A percentile compares a stretch with the other conserved stretches of the same genome.
Conservation (phyloP, 2,329 filamentous ascomycete genomes). For the Biscogniauxia marginata region DNA sequence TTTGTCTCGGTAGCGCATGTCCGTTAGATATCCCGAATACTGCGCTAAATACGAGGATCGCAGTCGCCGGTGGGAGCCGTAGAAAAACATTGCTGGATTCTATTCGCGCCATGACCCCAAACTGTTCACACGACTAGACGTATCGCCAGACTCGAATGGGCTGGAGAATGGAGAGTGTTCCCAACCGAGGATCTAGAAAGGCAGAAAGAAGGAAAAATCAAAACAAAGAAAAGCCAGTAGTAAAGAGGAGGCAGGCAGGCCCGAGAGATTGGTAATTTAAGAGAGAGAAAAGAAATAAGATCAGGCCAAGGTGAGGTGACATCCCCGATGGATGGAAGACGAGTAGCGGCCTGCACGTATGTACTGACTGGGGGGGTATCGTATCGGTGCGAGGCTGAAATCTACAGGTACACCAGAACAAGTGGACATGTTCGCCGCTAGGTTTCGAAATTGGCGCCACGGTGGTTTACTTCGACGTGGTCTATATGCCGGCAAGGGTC, state of each 20-base stretch:
- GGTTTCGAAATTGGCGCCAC: neutral
- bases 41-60: conserved; percentile 35
- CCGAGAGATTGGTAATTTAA: conserved; percentile 13
- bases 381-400: neutral
- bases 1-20: conserved; percentile 42
- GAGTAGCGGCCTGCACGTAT: conserved; percentile 11
- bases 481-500: neutral
- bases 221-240: conserved; percentile 13
- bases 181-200: conserved; percentile 7
- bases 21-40: conserved; percentile 34
- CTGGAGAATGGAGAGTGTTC: neutral
- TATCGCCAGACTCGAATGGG: no score
- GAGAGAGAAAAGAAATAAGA: conserved; percentile 16
- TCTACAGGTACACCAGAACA: conserved; percentile 11
- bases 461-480: neutral
- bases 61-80: conserved; percentile 36
- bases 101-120: conserved; percentile 29
- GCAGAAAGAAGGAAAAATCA: conserved; percentile 1
- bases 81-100: conserved; percentile 34
- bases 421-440: no score
- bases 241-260: conserved; percentile 14
- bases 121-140: neutral
- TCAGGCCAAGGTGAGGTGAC: conserved; percentile 23
- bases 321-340: conserved; percentile 10
- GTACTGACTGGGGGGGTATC: neutral